phyloP scores from a whole-genome alignment of 352 stramenopile genomes.

The Phytophthora pluvialis region DNA sequence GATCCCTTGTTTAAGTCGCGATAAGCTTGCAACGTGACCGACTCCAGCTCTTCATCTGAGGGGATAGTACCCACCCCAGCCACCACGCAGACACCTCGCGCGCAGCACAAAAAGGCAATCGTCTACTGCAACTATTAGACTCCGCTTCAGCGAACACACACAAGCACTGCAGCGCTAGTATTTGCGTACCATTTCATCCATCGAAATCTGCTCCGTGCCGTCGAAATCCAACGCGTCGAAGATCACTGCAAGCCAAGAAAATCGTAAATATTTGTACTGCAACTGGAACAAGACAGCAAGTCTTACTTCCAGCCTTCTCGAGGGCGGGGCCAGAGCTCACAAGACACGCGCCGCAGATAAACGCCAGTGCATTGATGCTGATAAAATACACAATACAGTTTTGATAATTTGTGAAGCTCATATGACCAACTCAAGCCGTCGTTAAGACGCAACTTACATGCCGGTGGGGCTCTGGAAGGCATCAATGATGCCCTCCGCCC shows the following conservation, averaged over 20 bases:
- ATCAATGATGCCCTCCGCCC: conserved; percentile 61
- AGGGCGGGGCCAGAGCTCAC: conserved; percentile 48
- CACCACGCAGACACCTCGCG: conserved; percentile 60
- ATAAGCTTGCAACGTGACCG: conserved; percentile 62
- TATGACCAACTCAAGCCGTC: no score
- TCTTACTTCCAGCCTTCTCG: conserved; percentile 61
- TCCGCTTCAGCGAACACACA: neutral
- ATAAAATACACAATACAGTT: neutral
- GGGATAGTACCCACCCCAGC: conserved; percentile 49
- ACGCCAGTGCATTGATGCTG: conserved; percentile 67
- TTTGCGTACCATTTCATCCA: conserved; percentile 72
- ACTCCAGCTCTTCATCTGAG: conserved; percentile 66
- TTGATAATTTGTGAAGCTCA: no score
- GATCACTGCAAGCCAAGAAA: conserved; percentile 44
- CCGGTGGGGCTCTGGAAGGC: conserved; percentile 63
- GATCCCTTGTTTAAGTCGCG: conserved; percentile 62
- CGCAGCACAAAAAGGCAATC: conserved; percentile 65
- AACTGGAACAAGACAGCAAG: neutral
- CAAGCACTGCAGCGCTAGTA: no score
- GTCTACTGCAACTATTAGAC: conserved; percentile 39
- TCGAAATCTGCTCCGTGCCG: conserved; percentile 70
- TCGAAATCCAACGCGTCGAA: conserved; percentile 84
- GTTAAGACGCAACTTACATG: conserved; percentile 50
- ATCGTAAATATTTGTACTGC: neutral
- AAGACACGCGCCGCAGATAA: conserved; percentile 64